Percentiles rank a stretch among this genome's conserved stretches.
phyloP scores from a whole-genome alignment of 208 protist genomes.

The Vickermania spadyakhi region DNA sequence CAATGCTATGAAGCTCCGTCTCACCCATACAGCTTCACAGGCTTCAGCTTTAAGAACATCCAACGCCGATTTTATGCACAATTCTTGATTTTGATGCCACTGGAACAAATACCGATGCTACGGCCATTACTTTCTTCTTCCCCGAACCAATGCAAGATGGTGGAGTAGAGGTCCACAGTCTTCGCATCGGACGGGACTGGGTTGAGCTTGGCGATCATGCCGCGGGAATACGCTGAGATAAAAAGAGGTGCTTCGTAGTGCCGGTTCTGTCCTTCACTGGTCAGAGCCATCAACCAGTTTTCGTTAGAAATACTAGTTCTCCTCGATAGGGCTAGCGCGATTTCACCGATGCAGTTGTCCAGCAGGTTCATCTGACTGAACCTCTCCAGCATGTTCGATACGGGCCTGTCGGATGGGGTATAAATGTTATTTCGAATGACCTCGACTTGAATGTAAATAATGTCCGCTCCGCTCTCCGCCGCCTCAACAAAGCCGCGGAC shows the following conservation, averaged over 20 bases:
- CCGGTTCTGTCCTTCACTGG: constrained; percentile 27
- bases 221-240: constrained; percentile 41
- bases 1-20: too few species aligned
- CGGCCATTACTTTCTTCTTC: constrained; percentile 3
- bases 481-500: constrained; percentile 21
- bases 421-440: neutral
- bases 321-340: constrained; percentile 29
- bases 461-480: constrained; percentile 26
- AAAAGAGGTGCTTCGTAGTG: constrained; percentile 33
- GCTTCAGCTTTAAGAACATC: too few species aligned
- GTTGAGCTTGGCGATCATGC: constrained; percentile 38
- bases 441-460: constrained; percentile 40
- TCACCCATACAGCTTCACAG: too few species aligned
- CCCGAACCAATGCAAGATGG: constrained; percentile 52
- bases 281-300: constrained; percentile 67
- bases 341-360: constrained; percentile 39
- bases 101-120: constrained; percentile 55
- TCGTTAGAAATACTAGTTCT: constrained; percentile 28
- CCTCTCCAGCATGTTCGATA: constrained; percentile 11
- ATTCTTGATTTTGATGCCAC: constrained; percentile 31
- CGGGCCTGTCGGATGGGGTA: neutral
- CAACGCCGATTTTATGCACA: constrained; percentile 24
- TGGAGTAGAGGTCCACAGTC: constrained; percentile 30
- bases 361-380: constrained; percentile 62
- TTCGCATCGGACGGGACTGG: constrained; percentile 11